Evolutionary conservation across 1,139 yeast genomes (phyloP).

Genomic region (Geotrichum restrictum): DNA sequence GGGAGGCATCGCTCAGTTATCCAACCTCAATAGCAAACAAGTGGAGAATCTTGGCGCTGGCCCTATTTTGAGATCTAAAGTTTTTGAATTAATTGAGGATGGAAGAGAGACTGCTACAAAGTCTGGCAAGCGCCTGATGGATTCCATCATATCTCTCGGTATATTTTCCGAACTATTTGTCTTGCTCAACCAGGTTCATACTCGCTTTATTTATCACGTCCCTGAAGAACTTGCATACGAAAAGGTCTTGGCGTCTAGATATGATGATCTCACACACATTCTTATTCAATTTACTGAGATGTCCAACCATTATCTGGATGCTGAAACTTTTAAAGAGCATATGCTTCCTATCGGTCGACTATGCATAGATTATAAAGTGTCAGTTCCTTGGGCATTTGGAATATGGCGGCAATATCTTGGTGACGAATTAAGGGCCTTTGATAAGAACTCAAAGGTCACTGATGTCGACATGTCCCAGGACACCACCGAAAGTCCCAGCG

Average conservation of each 20-base stretch:
- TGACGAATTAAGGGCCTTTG: constrained; percentile 33
- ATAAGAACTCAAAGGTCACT: constrained; percentile 18
- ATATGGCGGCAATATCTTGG: constrained; percentile 61
- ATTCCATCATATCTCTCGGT: constrained; percentile 46
- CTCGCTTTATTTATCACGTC: constrained; percentile 37
- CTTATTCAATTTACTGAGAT: constrained; percentile 62
- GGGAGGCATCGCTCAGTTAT: constrained; percentile 74
- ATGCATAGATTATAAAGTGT: constrained; percentile 48
- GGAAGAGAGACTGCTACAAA: constrained; percentile 32
- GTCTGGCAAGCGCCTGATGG: constrained; percentile 54
- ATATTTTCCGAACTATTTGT: constrained; percentile 62
- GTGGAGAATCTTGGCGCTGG: constrained; percentile 68
- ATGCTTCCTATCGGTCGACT: constrained; percentile 50
- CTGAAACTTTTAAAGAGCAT: constrained; percentile 38
- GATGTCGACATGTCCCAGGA: constrained; percentile 19
- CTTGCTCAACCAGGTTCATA: constrained; percentile 52
- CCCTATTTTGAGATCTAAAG: constrained; percentile 51
- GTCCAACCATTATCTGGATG: constrained; percentile 49
- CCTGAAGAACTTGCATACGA: constrained; percentile 50
- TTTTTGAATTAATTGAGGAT: constrained; percentile 64
- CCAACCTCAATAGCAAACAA: constrained; percentile 63
- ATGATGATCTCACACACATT: constrained; percentile 67
- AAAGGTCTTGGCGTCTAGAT: constrained; percentile 65
- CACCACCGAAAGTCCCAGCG: constrained; percentile 13
- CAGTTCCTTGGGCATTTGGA: constrained; percentile 70